Evolutionary conservation across 1,284 basidiomycete genomes (phyloP).

Genomic region (Cryptococcus sp.): DNA sequence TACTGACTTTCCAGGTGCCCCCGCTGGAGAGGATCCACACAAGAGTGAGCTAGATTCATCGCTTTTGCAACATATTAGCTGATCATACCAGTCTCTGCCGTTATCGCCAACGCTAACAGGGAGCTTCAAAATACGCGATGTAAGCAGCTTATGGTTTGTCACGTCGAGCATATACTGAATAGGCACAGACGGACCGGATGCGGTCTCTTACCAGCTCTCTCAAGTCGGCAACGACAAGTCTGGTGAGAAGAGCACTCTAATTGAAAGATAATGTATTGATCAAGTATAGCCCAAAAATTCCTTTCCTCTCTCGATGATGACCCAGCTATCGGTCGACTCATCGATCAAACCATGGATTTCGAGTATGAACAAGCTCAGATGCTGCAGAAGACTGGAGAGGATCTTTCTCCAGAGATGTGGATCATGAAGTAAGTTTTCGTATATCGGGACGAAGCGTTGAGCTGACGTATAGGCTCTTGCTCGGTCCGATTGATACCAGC

Average conservation of each 20-base stretch:
- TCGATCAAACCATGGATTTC: constrained; percentile 47
- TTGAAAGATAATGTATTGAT: not conserved
- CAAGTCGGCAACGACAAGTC: constrained; percentile 50
- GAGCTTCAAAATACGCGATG: constrained; percentile 43
- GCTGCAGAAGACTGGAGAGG: constrained; percentile 37
- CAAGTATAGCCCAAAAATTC: constrained; percentile 24
- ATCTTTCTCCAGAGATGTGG: constrained; percentile 27
- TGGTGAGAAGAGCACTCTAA: constrained; percentile 12
- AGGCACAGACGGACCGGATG: constrained; percentile 46
- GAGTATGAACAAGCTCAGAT: constrained; percentile 49
- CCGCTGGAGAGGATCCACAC: constrained; percentile 47
- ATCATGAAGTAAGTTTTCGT: constrained; percentile 24
- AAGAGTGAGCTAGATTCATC: constrained; percentile 15
- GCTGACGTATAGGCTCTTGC: constrained; percentile 11
- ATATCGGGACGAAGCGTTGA: constrained; percentile 1
- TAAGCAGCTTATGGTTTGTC: constrained; percentile 4
- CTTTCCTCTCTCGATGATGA: constrained; percentile 44
- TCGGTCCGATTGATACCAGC: constrained; percentile 27
- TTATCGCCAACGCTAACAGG: constrained; percentile 43
- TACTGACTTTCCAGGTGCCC: constrained; percentile 18
- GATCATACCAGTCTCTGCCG: constrained; percentile 33
- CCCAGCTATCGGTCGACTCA: constrained; percentile 45
- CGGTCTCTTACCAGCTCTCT: constrained; percentile 48
- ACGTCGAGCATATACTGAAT: not conserved
- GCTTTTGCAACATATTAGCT: not conserved